These are phyloP conservation scores for Salix brachista DNA, from an alignment of 345 rosid genomes.

Conservation along the genomic window DNA sequence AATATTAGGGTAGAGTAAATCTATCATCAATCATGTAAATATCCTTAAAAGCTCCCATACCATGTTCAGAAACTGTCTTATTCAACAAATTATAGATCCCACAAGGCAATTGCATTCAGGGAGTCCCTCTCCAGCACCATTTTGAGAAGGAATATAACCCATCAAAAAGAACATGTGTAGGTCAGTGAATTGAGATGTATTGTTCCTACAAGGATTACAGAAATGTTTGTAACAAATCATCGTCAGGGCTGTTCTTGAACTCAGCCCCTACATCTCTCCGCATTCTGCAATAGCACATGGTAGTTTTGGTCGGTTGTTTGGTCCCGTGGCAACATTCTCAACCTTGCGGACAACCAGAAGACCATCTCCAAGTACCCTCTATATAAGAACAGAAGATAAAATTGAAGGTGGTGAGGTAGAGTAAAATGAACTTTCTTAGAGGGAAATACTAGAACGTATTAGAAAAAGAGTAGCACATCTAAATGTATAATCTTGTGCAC, in stretches of 20 bases:
- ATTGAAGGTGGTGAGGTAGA: neutral
- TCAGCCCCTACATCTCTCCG: conserved; percentile 69
- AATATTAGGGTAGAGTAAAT: too few relatives aligned
- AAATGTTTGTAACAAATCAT: neutral
- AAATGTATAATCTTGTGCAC: too few relatives aligned
- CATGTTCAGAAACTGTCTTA: neutral
- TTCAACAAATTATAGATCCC: neutral
- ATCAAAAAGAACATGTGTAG: neutral
- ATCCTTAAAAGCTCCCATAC: neutral
- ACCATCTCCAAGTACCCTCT: conserved; percentile 95
- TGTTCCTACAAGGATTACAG: neutral
- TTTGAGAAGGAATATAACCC: neutral
- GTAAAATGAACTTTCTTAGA: neutral
- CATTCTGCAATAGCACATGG: conserved; percentile 77
- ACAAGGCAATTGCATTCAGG: neutral
- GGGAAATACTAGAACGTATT: too few relatives aligned
- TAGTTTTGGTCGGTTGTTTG: conserved; percentile 85
- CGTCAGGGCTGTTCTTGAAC: neutral
- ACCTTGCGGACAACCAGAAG: conserved; percentile 80
- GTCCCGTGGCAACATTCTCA: conserved; percentile 93
- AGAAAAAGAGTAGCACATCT: too few relatives aligned
- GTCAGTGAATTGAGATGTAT: neutral
- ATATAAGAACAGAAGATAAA: neutral
- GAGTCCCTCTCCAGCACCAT: neutral
- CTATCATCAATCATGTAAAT: too few relatives aligned